Conservation (phyloP, 2,329 filamentous ascomycete genomes). For the Blastomyces emzantsi region DNA sequence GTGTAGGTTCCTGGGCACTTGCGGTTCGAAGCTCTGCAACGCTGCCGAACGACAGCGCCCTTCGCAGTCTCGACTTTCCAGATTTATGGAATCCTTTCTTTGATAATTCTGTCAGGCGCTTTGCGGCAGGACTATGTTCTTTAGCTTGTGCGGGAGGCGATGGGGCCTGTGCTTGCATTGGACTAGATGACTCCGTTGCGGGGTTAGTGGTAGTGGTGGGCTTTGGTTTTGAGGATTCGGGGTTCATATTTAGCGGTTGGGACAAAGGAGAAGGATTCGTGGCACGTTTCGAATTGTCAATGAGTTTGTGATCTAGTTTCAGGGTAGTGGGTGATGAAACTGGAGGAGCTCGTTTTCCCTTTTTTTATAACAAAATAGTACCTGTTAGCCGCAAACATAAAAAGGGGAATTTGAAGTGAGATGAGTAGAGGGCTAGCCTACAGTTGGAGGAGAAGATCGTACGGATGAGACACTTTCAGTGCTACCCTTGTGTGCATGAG, state of each 20-base stretch:
- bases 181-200: not conserved
- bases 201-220: not conserved
- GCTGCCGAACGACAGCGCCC: slow-evolving; percentile 95
- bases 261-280: slow-evolving; percentile 65
- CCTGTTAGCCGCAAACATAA: not conserved
- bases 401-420: too few relatives aligned
- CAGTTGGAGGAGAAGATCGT: slow-evolving; percentile 53
- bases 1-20: slow-evolving; percentile 52
- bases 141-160: slow-evolving; percentile 22
- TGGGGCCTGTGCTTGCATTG: slow-evolving; percentile 35
- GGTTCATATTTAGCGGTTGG: slow-evolving; percentile 56
- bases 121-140: slow-evolving; percentile 60
- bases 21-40: slow-evolving; percentile 79
- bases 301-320: slow-evolving; percentile 28
- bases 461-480: slow-evolving; percentile 52
- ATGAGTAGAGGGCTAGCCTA: slow-evolving; percentile 41
- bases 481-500: slow-evolving; percentile 44
- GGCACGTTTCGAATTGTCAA: slow-evolving; percentile 57
- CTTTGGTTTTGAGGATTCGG: slow-evolving; percentile 34
- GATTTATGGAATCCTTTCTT: slow-evolving; percentile 69
- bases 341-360: slow-evolving; percentile 5
- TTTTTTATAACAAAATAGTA: not conserved
- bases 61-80: slow-evolving; percentile 75
- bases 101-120: slow-evolving; percentile 78
- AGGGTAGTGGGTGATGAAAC: slow-evolving; percentile 3